phyloP scores from a whole-genome alignment of 306 rosid genomes.

The Lathyrus oleraceus region DNA sequence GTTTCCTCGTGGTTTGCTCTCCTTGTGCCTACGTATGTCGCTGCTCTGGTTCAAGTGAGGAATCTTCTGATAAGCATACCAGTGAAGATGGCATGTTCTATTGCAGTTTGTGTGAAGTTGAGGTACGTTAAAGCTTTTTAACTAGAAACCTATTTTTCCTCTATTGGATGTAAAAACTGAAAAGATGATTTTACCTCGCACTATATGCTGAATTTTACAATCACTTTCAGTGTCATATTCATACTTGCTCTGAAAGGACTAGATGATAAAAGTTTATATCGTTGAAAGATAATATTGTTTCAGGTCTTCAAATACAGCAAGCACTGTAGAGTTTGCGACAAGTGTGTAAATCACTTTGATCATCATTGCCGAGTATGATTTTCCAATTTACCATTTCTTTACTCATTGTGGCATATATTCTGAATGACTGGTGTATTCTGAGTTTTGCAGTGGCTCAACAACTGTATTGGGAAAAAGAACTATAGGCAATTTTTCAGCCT shows the following conservation, averaged over 20 bases:
- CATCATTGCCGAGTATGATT: conserved; percentile 92
- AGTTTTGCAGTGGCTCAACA: conserved; percentile 90
- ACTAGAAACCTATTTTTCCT: conserved; percentile 9
- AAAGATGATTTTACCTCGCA: conserved; percentile 11
- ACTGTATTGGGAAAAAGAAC: conserved; percentile 89
- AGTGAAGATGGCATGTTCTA: conserved; percentile 96
- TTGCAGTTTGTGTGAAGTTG: conserved; percentile 98
- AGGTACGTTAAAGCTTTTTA: conserved; percentile 59
- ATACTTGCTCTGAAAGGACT: no score
- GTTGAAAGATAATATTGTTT: neutral
- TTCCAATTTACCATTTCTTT: conserved; percentile 27
- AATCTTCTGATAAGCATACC: conserved; percentile 60
- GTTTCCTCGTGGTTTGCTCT: conserved; percentile 56
- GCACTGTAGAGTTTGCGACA: conserved; percentile 97
- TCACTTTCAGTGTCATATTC: conserved; percentile 17
- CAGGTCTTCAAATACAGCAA: conserved; percentile 97
- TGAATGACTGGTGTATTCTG: conserved; percentile 22
- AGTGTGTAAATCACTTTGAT: conserved; percentile 89
- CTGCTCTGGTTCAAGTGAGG: conserved; percentile 58
- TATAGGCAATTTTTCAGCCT: conserved; percentile 87
- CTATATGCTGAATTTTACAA: conserved; percentile 21
- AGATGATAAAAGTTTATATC: no score
- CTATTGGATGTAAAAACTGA: neutral
- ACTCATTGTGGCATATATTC: conserved; percentile 21
- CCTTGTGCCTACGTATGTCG: conserved; percentile 73